Base-by-base conservation (phyloP, 805 yeast species). In the Wickerhamiella galacta region DNA sequence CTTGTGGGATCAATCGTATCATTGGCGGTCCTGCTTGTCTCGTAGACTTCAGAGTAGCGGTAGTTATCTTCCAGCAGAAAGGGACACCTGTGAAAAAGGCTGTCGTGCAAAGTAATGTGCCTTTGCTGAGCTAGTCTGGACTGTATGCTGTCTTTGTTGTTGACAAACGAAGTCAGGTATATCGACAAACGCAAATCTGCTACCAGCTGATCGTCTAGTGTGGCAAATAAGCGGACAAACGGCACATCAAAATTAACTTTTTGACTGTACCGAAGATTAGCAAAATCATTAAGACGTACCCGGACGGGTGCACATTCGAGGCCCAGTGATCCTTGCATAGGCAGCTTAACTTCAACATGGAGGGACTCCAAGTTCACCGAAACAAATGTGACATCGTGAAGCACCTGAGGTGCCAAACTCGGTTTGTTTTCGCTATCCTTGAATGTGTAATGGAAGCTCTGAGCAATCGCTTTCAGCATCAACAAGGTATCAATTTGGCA, bases 11-110 rank as follows among this genome's bases (percentile, higher is more conserved):
- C 20, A 2, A 36, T 15, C 7, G 28, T 32, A 4, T 25, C 31
- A 9, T 30, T 6, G 6, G 31, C 37, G 3, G 32, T 15, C 6
- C 19, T 16, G 6, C 8, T 27, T 4, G 8, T 12, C 7, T 16
- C 14, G 21, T 31, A 38, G 2, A 35, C 33, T 51, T 32, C 33
- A 9, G 39, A 33, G 31, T 64, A 66, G 34, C 74, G 65, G 10
- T 57, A 54, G 10, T 63, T 61, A 5, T 61, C 63, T 3, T 67
- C 64, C 6, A 87, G 50, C 19, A 87, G 52, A 49, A 82, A 85
- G 0, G 90, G 75, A 15, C 72, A 60, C 35, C 98, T 56, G 43
- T 81, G 90, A 40, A 71, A 82, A 0, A 94, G 82, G 0, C 79
- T 77, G 59, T 90, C 98, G 44, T 81, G 78, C 5, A 58, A 41